These are phyloP conservation scores for Triglochin maritima DNA, from an alignment of 106 monocot species.

Conservation along the genomic window DNA sequence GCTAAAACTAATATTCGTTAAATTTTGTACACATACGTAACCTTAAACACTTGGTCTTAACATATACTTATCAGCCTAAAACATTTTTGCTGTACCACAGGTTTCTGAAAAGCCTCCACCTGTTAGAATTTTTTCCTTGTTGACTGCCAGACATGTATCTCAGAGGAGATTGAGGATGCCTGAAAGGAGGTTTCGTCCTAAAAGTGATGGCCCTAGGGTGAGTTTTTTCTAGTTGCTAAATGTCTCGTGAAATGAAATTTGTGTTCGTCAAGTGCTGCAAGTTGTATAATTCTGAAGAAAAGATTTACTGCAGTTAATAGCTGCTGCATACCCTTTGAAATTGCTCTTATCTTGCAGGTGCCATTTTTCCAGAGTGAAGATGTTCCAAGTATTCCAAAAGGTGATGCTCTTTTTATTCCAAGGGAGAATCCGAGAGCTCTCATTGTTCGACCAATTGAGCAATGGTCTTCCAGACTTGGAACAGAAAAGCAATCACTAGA, in stretches of 20 bases:
- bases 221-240: conserved; percentile 3
- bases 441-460: conserved; percentile 74
- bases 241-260: background rate
- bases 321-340: too few species aligned
- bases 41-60: background rate
- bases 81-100: conserved; percentile 20
- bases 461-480: conserved; percentile 41
- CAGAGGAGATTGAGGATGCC: conserved; percentile 79
- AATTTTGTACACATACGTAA: too few species aligned
- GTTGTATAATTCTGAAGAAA: too few species aligned
- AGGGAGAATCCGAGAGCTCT: conserved; percentile 88
- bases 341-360: conserved; percentile 35
- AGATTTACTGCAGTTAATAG: too few species aligned
- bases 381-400: conserved; percentile 58
- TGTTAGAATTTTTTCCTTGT: conserved; percentile 47
- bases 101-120: conserved; percentile 66
- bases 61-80: background rate
- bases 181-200: conserved; percentile 67
- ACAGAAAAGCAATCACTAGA: conserved; percentile 13
- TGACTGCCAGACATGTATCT: conserved; percentile 73
- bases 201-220: conserved; percentile 64
- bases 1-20: background rate
- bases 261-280: background rate
- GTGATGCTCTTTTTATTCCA: conserved; percentile 85
- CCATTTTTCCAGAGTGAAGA: conserved; percentile 80